Evolutionary conservation across 495 filamentous ascomycete species (phyloP).

Genomic region (Neurospora sublineolata): DNA sequence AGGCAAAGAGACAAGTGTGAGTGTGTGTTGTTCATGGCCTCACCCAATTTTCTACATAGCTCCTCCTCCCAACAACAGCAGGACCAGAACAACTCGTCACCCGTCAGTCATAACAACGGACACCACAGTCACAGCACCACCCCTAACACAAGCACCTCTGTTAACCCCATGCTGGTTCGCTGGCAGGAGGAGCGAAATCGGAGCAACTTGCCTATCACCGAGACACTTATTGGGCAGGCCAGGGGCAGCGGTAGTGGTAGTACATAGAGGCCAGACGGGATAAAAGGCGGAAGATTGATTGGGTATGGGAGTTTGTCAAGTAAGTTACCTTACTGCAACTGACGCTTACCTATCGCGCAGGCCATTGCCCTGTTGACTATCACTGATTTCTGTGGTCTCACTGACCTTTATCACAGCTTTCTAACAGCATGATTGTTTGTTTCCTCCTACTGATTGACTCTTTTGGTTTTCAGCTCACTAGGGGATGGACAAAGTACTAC

Average conservation of each 20-base stretch:
- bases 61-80: not conserved
- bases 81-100: not conserved
- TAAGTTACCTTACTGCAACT: not conserved
- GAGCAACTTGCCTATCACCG: slow-evolving; percentile 29
- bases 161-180: slow-evolving; percentile 22
- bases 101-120: not conserved
- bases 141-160: not conserved
- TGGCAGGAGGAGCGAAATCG: slow-evolving; percentile 26
- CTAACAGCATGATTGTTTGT: not conserved
- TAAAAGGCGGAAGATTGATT: not conserved
- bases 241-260: not conserved
- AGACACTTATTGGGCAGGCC: slow-evolving; percentile 14
- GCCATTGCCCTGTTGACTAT: too few species aligned
- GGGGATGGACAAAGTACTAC: not conserved
- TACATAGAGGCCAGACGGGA: not conserved
- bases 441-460: not conserved
- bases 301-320: not conserved
- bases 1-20: not conserved
- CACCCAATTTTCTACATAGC: not conserved
- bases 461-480: not conserved
- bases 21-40: not conserved
- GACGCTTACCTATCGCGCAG: not conserved
- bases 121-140: not conserved
- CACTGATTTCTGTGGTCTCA: not conserved
- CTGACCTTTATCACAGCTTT: not conserved